Percentiles rank a stretch among this genome's conserved stretches.
phyloP scores from a whole-genome alignment of 176 grass and related monocot species.

The Typha latifolia region DNA sequence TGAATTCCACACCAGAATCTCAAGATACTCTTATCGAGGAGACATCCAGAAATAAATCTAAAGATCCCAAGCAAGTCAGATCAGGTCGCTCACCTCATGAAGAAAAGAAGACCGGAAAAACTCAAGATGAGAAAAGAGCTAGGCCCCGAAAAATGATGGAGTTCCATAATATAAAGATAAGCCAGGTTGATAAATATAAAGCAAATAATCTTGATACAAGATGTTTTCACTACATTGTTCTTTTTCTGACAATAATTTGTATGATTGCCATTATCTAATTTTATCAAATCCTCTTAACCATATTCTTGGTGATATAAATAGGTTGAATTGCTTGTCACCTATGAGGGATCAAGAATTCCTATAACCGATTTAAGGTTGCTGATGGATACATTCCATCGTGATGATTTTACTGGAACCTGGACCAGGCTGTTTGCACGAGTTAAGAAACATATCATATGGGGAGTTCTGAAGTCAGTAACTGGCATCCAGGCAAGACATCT shows the following conservation, averaged over 20 bases:
- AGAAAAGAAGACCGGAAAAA: constrained; percentile 64
- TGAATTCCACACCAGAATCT: constrained; percentile 30
- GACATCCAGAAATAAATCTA: constrained; percentile 24
- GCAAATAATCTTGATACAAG: constrained; percentile 1
- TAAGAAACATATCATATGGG: constrained; percentile 95
- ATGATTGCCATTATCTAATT: constrained; percentile 9
- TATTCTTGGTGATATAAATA: constrained; percentile 14
- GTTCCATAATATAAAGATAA: constrained; percentile 90
- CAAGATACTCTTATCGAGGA: constrained; percentile 24
- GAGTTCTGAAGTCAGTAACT: constrained; percentile 88
- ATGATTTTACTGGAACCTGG: constrained; percentile 95
- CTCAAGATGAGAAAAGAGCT: constrained; percentile 65
- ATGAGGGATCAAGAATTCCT: constrained; percentile 77
- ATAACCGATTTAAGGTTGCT: constrained; percentile 83
- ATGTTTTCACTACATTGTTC: neutral
- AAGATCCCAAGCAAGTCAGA: constrained; percentile 46
- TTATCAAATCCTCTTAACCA: too few species aligned
- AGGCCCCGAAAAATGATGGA: constrained; percentile 79
- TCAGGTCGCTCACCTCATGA: constrained; percentile 41
- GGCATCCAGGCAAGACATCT: constrained; percentile 81
- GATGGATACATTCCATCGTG: constrained; percentile 96
- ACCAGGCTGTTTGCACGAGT: constrained; percentile 78
- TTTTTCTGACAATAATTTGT: too few species aligned
- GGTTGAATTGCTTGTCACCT: constrained; percentile 96
- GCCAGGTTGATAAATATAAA: constrained; percentile 55